These are phyloP conservation scores for Akanthomyces muscarius DNA, from an alignment of 2,329 filamentous ascomycete genomes.

Conservation along the genomic window DNA sequence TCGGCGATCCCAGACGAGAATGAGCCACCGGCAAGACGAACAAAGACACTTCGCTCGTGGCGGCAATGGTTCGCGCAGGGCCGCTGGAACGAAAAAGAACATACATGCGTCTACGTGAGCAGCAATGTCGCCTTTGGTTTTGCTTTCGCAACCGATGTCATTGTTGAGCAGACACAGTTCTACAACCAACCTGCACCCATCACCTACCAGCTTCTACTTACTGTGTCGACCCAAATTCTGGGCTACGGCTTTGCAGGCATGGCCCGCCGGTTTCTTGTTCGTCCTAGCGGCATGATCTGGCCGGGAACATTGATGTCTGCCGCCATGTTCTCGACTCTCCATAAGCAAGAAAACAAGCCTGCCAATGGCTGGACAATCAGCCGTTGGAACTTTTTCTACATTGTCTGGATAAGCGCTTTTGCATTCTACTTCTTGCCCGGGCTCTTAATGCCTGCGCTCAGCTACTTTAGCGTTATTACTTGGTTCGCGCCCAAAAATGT, in stretches of 20 bases:
- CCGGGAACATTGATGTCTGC: conserved; percentile 83
- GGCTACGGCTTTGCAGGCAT: conserved; percentile 85
- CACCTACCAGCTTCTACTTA: conserved; percentile 75
- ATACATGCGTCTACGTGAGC: conserved; percentile 83
- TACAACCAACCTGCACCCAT: conserved; percentile 78
- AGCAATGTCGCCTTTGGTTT: conserved; percentile 89
- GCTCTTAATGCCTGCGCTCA: conserved; percentile 75
- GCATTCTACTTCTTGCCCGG: conserved; percentile 83
- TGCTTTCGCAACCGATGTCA: conserved; percentile 84
- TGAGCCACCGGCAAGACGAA: conserved; percentile 20
- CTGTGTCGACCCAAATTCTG: conserved; percentile 79
- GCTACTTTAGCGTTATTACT: conserved; percentile 84
- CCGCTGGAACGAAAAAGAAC: conserved; percentile 83
- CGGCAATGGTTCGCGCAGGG: conserved; percentile 77
- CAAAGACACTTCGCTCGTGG: conserved; percentile 38
- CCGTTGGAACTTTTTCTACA: conserved; percentile 78
- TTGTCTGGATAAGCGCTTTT: conserved; percentile 67
- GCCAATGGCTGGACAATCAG: conserved; percentile 81
- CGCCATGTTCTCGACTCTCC: conserved; percentile 82
- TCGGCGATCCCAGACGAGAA: conserved; percentile 21
- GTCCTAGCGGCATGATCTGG: conserved; percentile 89
- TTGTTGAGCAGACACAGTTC: conserved; percentile 85
- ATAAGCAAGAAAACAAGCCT: conserved; percentile 77
- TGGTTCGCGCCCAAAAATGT: conserved; percentile 86
- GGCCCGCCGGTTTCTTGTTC: conserved; percentile 74